A percentile compares a stretch with the other conserved stretches of the same genome.
phyloP scores from a whole-genome alignment of 768 basidiomycete genomes.

The Podaxis sp. region DNA sequence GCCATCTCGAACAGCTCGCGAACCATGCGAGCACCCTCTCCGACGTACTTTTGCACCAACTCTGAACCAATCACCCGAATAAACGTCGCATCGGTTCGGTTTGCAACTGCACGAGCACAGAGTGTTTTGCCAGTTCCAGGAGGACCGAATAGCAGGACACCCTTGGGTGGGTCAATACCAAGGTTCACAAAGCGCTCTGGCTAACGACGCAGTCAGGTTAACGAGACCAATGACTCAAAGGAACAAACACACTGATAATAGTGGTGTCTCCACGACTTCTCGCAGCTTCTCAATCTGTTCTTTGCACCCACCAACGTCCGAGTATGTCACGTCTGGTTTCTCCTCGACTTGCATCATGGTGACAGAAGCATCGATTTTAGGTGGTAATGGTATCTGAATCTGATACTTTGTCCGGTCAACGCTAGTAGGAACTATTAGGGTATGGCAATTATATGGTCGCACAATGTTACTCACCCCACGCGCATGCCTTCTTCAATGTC shows the following conservation, averaged over 20 bases:
- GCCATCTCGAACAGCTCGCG: constrained; percentile 99
- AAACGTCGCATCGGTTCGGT: constrained; percentile 97
- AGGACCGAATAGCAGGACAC: constrained; percentile 93
- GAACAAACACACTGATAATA: constrained; percentile 59
- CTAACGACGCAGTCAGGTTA: constrained; percentile 44
- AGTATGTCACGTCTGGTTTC: constrained; percentile 97
- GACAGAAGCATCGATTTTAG: constrained; percentile 98
- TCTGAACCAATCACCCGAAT: constrained; percentile 99
- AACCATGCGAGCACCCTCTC: constrained; percentile 98
- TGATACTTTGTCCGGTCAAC: constrained; percentile 97
- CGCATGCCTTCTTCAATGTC: constrained; percentile 99
- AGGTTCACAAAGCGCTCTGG: constrained; percentile 99
- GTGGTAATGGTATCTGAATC: constrained; percentile 97
- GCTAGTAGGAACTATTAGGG: constrained; percentile 38
- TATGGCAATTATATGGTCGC: not conserved
- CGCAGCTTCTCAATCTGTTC: constrained; percentile 99
- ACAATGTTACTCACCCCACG: constrained; percentile 75
- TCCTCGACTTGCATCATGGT: constrained; percentile 99
- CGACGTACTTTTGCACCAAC: constrained; percentile 99
- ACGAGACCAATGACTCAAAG: not conserved
- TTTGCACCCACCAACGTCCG: constrained; percentile 97
- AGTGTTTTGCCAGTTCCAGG: constrained; percentile 99
- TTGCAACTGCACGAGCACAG: constrained; percentile 97
- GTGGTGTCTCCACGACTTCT: constrained; percentile 96
- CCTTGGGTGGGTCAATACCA: constrained; percentile 98